Conservation (phyloP, 164 flowering plant genomes). For the Macadamia tetraphylla region DNA sequence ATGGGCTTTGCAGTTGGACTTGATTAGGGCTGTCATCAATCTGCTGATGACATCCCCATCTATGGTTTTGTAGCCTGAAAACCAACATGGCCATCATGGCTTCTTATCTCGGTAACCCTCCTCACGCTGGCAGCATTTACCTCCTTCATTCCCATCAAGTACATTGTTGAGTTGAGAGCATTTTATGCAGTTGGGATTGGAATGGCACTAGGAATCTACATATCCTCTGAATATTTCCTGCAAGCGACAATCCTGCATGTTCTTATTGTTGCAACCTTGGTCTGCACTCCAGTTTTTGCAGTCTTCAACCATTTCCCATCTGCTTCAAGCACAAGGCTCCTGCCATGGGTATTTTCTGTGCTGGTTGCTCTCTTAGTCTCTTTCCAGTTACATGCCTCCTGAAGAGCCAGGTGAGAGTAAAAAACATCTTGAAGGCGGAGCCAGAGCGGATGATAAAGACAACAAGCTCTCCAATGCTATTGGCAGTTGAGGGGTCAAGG, state of each 20-base stretch:
- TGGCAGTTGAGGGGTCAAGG: conserved; percentile 95
- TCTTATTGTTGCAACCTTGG: conserved; percentile 72
- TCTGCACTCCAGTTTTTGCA: conserved; percentile 76
- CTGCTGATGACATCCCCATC: conserved; percentile 89
- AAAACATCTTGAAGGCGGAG: conserved; percentile 32
- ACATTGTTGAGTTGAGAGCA: conserved; percentile 77
- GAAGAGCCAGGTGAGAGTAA: conserved; percentile 84
- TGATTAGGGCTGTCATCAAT: conserved; percentile 77
- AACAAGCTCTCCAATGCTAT: conserved; percentile 51
- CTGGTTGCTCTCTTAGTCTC: conserved; percentile 62
- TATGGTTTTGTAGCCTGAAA: conserved; percentile 76
- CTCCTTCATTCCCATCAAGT: conserved; percentile 80
- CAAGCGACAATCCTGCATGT: conserved; percentile 67
- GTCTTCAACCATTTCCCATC: conserved; percentile 94
- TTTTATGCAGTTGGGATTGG: conserved; percentile 82
- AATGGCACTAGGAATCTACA: conserved; percentile 75
- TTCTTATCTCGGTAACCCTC: conserved; percentile 72
- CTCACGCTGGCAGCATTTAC: conserved; percentile 81
- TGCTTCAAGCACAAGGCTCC: conserved; percentile 80
- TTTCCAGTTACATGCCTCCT: conserved; percentile 91
- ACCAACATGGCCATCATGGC: conserved; percentile 99
- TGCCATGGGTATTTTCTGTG: conserved; percentile 93
- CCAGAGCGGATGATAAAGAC: conserved; percentile 51
- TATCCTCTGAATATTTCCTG: conserved; percentile 86
- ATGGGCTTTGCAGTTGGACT: conserved; percentile 75